A percentile compares a stretch with the other conserved stretches of the same genome.
Evolutionary conservation across 352 stramenopile species (phyloP).

Genomic region (Nothophytophthora sp.): DNA sequence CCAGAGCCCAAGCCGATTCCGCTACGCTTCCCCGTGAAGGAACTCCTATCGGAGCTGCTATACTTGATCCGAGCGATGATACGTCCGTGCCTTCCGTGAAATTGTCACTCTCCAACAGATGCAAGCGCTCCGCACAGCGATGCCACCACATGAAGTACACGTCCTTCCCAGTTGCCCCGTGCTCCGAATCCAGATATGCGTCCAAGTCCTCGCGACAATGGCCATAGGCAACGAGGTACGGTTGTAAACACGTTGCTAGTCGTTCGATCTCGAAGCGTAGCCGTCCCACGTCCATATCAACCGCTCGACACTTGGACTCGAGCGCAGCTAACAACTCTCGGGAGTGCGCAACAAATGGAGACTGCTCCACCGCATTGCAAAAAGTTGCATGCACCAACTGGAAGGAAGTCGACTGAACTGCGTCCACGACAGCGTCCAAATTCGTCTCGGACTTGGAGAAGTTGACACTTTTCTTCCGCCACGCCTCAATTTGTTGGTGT

Average conservation of each 20-base stretch:
- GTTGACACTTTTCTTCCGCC: slow-evolving; percentile 25
- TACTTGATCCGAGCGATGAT: not conserved
- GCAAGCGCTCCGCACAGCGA: slow-evolving; percentile 27
- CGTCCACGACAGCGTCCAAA: slow-evolving; percentile 10
- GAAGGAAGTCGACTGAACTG: slow-evolving; percentile 28
- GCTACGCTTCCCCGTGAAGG: slow-evolving; percentile 19
- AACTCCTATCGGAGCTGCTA: not conserved
- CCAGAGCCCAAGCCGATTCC: slow-evolving; percentile 20
- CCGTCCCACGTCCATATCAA: slow-evolving; percentile 37
- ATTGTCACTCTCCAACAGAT: slow-evolving; percentile 1
- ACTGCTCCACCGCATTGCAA: slow-evolving; percentile 9
- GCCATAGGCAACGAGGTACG: slow-evolving; percentile 43
- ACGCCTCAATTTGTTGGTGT: slow-evolving; percentile 52
- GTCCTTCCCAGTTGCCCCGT: slow-evolving; percentile 26
- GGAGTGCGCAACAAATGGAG: slow-evolving; percentile 9
- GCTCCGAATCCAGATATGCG: slow-evolving; percentile 27
- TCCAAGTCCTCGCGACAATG: slow-evolving; percentile 37
- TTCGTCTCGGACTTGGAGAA: slow-evolving; percentile 15
- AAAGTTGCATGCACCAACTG: slow-evolving; percentile 11
- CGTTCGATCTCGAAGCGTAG: slow-evolving; percentile 27
- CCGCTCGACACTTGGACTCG: slow-evolving; percentile 22
- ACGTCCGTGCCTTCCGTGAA: not conserved
- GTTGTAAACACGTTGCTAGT: slow-evolving; percentile 27
- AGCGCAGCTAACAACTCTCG: slow-evolving; percentile 25
- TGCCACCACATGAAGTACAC: slow-evolving; percentile 52